Evolutionary conservation across 495 filamentous ascomycete species (phyloP).

Genomic region (Neurospora pannonica): DNA sequence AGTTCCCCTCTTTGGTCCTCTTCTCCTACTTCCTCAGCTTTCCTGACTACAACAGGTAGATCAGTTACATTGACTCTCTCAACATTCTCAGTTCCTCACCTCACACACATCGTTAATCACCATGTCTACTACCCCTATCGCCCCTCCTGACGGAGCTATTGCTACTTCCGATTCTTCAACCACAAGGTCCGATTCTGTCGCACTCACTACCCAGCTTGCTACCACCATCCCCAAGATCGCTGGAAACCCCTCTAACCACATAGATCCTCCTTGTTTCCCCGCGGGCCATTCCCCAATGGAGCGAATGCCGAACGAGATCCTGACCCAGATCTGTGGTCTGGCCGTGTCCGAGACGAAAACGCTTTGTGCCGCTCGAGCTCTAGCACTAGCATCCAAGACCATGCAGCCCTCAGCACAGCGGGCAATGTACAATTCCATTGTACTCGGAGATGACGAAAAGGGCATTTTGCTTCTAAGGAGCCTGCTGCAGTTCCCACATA

Average conservation of each 20-base stretch:
- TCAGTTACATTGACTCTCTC: neutral
- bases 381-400: neutral
- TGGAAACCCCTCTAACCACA: neutral
- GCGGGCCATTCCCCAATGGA: neutral
- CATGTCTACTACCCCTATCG: neutral
- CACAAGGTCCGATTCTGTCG: neutral
- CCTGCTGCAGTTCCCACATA: neutral
- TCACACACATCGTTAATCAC: neutral
- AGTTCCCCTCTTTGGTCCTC: neutral
- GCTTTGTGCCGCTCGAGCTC: neutral
- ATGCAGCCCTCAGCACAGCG: neutral
- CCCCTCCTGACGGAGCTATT: neutral
- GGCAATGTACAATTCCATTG: neutral
- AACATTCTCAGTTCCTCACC: neutral
- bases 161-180: neutral
- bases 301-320: neutral
- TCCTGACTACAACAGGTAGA: neutral
- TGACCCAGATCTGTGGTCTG: neutral
- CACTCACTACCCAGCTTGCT: neutral
- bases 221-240: neutral
- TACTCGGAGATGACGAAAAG: neutral
- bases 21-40: neutral
- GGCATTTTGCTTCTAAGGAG: neutral
- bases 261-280: neutral
- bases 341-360: neutral